A percentile compares a stretch with the other conserved stretches of the same genome.
Conservation (phyloP, 1,284 basidiomycete species). For the Leucoagaricus sp. region DNA sequence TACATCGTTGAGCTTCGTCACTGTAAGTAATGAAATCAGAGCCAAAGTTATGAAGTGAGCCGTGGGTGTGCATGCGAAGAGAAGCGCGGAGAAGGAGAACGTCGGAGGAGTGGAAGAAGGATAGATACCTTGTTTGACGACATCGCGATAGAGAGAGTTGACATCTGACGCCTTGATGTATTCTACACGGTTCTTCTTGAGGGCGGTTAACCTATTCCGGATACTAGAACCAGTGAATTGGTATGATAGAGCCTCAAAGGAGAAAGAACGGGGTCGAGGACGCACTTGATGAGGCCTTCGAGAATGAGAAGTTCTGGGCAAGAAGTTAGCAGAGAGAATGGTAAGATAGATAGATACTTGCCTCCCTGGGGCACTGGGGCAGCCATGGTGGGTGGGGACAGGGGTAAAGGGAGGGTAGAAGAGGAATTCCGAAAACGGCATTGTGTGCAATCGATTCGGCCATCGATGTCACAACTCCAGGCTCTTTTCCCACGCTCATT, state of each 20-base stretch:
- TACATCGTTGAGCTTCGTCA: constrained; percentile 90
- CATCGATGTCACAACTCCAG: constrained; percentile 17
- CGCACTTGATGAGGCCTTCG: constrained; percentile 91
- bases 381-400: constrained; percentile 54
- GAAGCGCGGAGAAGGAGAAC: not conserved
- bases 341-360: constrained; percentile 30
- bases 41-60: not conserved
- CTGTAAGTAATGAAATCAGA: constrained; percentile 43
- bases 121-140: constrained; percentile 87
- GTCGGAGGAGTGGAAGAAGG: not conserved
- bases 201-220: constrained; percentile 84
- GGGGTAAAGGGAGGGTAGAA: constrained; percentile 10
- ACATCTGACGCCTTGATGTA: constrained; percentile 95
- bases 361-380: constrained; percentile 76
- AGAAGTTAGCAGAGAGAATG: constrained; percentile 11
- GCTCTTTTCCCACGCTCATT: constrained; percentile 27
- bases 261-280: constrained; percentile 20
- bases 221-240: constrained; percentile 57
- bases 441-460: constrained; percentile 10
- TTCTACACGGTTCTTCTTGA: constrained; percentile 87
- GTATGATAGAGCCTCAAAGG: not conserved
- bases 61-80: not conserved
- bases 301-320: constrained; percentile 86
- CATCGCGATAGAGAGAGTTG: constrained; percentile 89
- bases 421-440: constrained; percentile 4